Evolutionary conservation across 2,329 filamentous ascomycete species (phyloP).

Genomic region (Claviceps paspali): DNA sequence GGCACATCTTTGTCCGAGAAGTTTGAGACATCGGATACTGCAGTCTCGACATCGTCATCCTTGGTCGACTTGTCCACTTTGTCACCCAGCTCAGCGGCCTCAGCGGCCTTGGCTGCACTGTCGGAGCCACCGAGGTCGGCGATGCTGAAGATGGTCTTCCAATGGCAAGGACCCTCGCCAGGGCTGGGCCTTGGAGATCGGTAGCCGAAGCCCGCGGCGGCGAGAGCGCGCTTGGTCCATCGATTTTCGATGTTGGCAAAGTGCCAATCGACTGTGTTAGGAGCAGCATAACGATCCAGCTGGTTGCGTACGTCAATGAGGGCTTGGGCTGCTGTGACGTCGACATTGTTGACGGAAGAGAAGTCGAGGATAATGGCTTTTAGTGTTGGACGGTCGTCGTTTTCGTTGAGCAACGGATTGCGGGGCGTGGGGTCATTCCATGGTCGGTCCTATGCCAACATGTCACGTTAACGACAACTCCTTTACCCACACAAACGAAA

Average conservation of each 20-base stretch:
- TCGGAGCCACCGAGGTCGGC: conserved; percentile 64
- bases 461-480: conserved; percentile 5
- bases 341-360: conserved; percentile 37
- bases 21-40: conserved; percentile 10
- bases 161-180: conserved; percentile 14
- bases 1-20: conserved; percentile 15
- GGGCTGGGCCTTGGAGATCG: conserved; percentile 15
- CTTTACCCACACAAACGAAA: no score
- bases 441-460: conserved; percentile 28
- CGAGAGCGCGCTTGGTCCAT: conserved; percentile 41
- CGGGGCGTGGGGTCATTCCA: conserved; percentile 39
- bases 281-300: conserved; percentile 34
- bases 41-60: conserved; percentile 15
- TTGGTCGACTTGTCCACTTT: conserved; percentile 17
- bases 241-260: conserved; percentile 37
- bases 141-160: conserved; percentile 81
- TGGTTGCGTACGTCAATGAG: conserved; percentile 39
- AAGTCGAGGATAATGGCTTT: conserved; percentile 42
- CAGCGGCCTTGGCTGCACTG: conserved; percentile 33
- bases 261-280: conserved; percentile 31
- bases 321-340: conserved; percentile 38
- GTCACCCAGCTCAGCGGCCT: conserved; percentile 45
- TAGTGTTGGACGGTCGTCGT: conserved; percentile 31
- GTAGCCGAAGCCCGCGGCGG: conserved; percentile 37
- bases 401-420: conserved; percentile 15